Base-by-base conservation (phyloP, 2,329 filamentous ascomycete genomes). In the Aureobasidium leucospermi region DNA sequence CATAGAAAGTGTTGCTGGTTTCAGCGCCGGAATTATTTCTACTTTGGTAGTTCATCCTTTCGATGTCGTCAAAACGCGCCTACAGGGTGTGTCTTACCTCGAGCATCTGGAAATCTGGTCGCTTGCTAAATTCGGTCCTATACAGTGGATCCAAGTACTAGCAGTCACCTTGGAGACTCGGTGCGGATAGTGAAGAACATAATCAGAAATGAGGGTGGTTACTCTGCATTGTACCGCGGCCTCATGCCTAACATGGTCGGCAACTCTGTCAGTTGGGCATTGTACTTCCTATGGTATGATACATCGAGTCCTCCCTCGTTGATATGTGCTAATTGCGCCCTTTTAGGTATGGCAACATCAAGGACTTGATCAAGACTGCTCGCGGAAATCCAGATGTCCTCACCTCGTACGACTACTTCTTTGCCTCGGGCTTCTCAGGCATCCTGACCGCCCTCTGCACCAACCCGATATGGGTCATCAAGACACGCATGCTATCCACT, bases 401-500 rank as follows among this genome's bases (percentile, higher is more conserved):
- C 36, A 75, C 79, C 2, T 82, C 84, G 6, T 78, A 78, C 29
- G 90, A 96, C 73, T 96, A 92, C 76, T 93, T 96, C 71, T 68
- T 87, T 48, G 85, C 91, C 4, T 92, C 89, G 36, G 88, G 81
- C 1, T 71, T 76, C 39, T 81, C 82, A 66, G 92, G 93, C 32
- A 78, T 87, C 16, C 73, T 89, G 42, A 96, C 91, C 1, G 88
- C 92, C 45, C 76, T 89, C 32, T 80, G 93, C 65, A 97, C 94
- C 32, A 97, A 97, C 71, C 94, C 94, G 2, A 86, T 99, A 67
- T 99, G 94, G 94, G 94, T 99, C 2, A 85, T 99, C 72, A 97
- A 97, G 78, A 97, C 93, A 8, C 88, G 94, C 63, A 97, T 99
- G 91, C 79, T 97, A 28, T 90, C 91, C 32, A 92, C 89, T 4